A percentile compares a stretch with the other conserved stretches of the same genome.
Conservation (phyloP, 306 rosid genomes). For the Quercus mongolica region DNA sequence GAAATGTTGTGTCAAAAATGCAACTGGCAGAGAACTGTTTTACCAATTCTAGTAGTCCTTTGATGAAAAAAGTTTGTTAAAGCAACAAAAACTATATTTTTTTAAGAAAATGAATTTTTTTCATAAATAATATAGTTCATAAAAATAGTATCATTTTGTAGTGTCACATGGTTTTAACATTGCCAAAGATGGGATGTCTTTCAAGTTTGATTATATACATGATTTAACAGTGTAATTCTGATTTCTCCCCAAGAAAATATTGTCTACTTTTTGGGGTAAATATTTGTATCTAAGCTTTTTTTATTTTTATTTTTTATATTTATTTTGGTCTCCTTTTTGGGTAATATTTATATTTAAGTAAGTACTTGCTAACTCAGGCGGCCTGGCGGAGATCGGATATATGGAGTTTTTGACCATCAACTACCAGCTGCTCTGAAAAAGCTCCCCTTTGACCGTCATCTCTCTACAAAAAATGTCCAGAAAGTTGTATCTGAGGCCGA, state of each 20-base stretch:
- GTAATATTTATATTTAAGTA: conserved; percentile 7
- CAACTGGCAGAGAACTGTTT: not conserved
- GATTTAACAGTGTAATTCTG: not conserved
- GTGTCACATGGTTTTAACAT: not conserved
- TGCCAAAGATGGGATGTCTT: not conserved
- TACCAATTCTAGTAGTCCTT: not conserved
- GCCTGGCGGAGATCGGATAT: conserved; percentile 98
- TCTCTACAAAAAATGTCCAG: conserved; percentile 81
- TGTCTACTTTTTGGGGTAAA: not conserved
- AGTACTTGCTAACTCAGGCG: conserved; percentile 52
- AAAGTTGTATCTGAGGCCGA: conserved; percentile 94
- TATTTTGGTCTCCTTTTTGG: not conserved
- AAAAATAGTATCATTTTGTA: not conserved
- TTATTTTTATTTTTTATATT: not conserved
- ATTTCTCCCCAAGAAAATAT: conserved; percentile 3
- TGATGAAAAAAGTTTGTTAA: not conserved
- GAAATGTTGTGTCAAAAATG: not conserved
- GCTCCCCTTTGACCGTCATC: conserved; percentile 96
- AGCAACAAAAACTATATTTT: not conserved
- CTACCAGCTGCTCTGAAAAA: conserved; percentile 95
- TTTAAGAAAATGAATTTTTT: not conserved
- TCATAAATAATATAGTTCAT: not conserved
- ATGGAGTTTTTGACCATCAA: conserved; percentile 94
- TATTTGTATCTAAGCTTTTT: not conserved
- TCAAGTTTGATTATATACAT: not conserved